Evolutionary conservation across 805 yeast species (phyloP).

Genomic region (Candida stauntonica): DNA sequence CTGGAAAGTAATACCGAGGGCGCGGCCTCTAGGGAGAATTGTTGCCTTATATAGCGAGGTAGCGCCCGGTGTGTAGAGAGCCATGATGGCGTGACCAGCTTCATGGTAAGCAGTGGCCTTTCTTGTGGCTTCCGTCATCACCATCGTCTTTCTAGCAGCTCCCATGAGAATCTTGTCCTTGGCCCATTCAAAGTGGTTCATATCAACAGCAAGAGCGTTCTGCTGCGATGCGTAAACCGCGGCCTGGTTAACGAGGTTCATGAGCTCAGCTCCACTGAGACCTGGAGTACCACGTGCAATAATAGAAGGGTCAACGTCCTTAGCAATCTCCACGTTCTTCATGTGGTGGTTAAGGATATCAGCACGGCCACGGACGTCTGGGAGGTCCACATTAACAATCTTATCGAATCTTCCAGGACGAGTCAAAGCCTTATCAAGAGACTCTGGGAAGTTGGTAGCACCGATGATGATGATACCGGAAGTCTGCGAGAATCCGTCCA

Average conservation of each 20-base stretch:
- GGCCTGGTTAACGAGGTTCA: constrained; percentile 95
- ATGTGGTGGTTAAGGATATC: constrained; percentile 90
- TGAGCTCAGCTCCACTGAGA: constrained; percentile 94
- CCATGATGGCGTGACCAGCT: constrained; percentile 99
- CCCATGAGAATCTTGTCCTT: constrained; percentile 97
- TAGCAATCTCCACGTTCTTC: constrained; percentile 81
- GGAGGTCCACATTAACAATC: constrained; percentile 89
- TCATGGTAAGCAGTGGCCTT: constrained; percentile 96
- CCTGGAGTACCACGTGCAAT: constrained; percentile 98
- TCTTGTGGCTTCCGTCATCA: constrained; percentile 90
- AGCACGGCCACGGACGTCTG: constrained; percentile 96
- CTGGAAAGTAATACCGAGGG: constrained; percentile 95
- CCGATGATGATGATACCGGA: constrained; percentile 94
- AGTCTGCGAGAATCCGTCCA: constrained; percentile 92
- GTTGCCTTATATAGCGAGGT: constrained; percentile 96
- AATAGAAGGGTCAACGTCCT: constrained; percentile 80
- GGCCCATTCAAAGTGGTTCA: constrained; percentile 97
- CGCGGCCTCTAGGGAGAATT: constrained; percentile 93
- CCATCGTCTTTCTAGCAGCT: constrained; percentile 97
- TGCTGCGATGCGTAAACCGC: constrained; percentile 95
- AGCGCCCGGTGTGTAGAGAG: constrained; percentile 90
- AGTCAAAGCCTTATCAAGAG: constrained; percentile 93
- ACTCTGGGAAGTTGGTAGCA: constrained; percentile 97
- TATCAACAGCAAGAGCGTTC: constrained; percentile 84
- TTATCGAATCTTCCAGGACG: constrained; percentile 99